Conservation (phyloP, 2,329 filamentous ascomycete genomes). For the Plenodomus biglobosus region DNA sequence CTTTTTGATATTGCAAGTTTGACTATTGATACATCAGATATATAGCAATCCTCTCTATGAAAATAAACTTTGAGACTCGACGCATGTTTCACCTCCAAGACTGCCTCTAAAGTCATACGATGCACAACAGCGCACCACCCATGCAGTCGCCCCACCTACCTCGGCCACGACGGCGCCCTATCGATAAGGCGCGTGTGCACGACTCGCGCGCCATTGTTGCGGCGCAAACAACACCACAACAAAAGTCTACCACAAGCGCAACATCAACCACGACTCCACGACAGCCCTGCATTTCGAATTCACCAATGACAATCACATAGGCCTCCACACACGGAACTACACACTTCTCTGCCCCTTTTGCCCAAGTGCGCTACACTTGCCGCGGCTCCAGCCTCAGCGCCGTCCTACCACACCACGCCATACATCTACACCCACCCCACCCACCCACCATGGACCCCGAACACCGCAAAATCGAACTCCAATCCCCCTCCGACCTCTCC, state of each 20-base stretch:
- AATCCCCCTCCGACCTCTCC: constrained; percentile 70
- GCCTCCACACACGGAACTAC: no score
- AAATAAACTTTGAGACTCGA: no score
- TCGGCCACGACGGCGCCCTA: constrained; percentile 12
- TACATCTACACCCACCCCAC: not conserved
- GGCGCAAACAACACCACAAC: constrained; percentile 22
- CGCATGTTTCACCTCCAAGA: not conserved
- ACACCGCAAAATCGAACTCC: constrained; percentile 76
- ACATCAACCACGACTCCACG: not conserved
- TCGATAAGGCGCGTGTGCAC: constrained; percentile 15
- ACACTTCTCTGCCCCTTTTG: not conserved
- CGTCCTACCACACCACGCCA: no score
- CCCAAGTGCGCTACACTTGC: not conserved
- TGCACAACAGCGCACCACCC: not conserved
- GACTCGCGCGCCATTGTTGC: constrained; percentile 22
- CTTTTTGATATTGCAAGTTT: not conserved
- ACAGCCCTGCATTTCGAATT: not conserved
- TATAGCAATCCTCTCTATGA: not conserved
- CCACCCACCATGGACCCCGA: constrained; percentile 34
- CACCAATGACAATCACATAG: not conserved
- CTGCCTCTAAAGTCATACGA: not conserved
- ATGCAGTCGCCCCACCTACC: constrained; percentile 8
- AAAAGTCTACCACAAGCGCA: constrained; percentile 9
- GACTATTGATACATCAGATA: not conserved
- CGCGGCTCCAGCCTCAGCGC: not conserved